phyloP scores from a whole-genome alignment of 2,329 filamentous ascomycete genomes.

The Hypoxylon sp. region DNA sequence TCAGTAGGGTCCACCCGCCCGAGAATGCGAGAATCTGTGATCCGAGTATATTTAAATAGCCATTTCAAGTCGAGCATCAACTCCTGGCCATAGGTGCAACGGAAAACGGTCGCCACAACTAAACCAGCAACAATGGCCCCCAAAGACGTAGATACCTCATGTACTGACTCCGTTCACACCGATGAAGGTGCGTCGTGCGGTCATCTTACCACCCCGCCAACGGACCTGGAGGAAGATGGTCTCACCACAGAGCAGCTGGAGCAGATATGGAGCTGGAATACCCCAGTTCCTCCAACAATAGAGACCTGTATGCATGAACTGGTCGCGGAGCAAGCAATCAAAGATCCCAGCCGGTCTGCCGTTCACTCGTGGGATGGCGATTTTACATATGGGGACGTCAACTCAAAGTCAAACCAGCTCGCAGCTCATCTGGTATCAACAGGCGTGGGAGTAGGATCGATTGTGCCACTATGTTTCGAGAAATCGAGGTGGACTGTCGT shows the following conservation, averaged over 20 bases:
- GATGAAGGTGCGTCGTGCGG: slow-evolving; percentile 42
- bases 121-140: slow-evolving; percentile 31
- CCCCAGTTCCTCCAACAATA: slow-evolving; percentile 55
- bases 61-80: slow-evolving; percentile 21
- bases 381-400: slow-evolving; percentile 60
- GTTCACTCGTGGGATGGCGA: slow-evolving; percentile 64
- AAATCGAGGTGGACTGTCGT: slow-evolving; percentile 62
- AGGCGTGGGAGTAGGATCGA: slow-evolving; percentile 55
- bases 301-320: slow-evolving; percentile 61
- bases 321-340: slow-evolving; percentile 54
- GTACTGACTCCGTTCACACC: slow-evolving; percentile 35
- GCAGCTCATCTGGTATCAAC: slow-evolving; percentile 54
- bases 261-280: slow-evolving; percentile 62
- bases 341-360: slow-evolving; percentile 56
- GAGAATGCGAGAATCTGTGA: slow-evolving; percentile 19
- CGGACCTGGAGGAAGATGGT: slow-evolving; percentile 47
- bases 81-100: slow-evolving; percentile 6
- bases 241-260: slow-evolving; percentile 54
- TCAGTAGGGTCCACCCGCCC: slow-evolving; percentile 13
- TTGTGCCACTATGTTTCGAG: slow-evolving; percentile 64
- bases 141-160: slow-evolving; percentile 26
- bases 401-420: slow-evolving; percentile 56
- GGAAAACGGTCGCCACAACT: slow-evolving; percentile 6
- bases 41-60: slow-evolving; percentile 18
- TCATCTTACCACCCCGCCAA: slow-evolving; percentile 47